Conservation (phyloP, 148 eudicot species). For the Chenopodium album region DNA sequence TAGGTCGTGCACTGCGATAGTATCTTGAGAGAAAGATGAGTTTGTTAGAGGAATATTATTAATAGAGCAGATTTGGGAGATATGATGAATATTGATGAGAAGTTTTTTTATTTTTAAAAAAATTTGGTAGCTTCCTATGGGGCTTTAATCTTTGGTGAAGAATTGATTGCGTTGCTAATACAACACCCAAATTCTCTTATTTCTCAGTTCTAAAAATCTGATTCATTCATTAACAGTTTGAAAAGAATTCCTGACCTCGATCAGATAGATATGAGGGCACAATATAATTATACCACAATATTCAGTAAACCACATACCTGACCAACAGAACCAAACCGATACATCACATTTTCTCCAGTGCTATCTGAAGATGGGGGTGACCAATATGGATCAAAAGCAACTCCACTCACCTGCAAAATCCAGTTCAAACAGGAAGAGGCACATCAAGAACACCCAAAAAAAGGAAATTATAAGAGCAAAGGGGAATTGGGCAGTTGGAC, state of each 20-base stretch:
- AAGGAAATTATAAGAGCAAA: background rate
- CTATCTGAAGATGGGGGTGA: slow-evolving; percentile 62
- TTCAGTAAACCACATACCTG: slow-evolving; percentile 45
- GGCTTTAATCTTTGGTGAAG: too few species aligned
- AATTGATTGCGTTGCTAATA: too few species aligned
- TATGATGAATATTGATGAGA: too few species aligned
- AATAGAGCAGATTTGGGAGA: too few species aligned
- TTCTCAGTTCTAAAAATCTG: too few species aligned
- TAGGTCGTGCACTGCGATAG: too few species aligned
- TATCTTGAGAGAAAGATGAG: too few species aligned
- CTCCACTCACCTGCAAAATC: slow-evolving; percentile 75
- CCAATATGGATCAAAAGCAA: slow-evolving; percentile 82
- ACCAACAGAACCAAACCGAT: slow-evolving; percentile 89
- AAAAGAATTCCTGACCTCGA: background rate
- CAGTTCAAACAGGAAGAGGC: background rate
- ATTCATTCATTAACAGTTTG: background rate
- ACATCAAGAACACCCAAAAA: background rate
- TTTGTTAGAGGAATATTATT: too few species aligned
- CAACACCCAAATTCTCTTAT: too few species aligned
- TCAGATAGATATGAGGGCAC: slow-evolving; percentile 6
- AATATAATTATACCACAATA: background rate
- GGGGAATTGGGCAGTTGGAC: background rate
- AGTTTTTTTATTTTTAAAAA: too few species aligned
- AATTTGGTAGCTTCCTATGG: too few species aligned
- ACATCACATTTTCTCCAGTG: slow-evolving; percentile 54